phyloP scores from a whole-genome alignment of 345 rosid genomes.

The Camelina laxa region DNA sequence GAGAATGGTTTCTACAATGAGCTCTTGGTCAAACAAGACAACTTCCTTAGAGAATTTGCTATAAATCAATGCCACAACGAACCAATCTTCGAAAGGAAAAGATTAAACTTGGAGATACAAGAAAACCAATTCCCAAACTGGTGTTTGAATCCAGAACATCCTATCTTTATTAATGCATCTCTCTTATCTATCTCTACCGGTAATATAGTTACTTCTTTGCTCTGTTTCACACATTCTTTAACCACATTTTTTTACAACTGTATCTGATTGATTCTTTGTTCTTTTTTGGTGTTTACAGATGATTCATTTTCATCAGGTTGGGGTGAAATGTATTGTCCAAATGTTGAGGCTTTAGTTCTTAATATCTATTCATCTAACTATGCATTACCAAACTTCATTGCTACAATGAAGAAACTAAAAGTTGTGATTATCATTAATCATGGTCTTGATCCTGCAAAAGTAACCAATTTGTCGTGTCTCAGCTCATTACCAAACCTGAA shows the following conservation, averaged over 20 bases:
- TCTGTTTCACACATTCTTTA: conserved; percentile 8
- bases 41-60: conserved; percentile 54
- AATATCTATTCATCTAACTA: conserved; percentile 50
- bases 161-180: conserved; percentile 37
- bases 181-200: conserved; percentile 58
- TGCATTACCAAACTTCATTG: conserved; percentile 55
- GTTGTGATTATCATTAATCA: conserved; percentile 52
- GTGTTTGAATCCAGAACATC: conserved; percentile 40
- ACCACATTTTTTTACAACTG: conserved; percentile 4
- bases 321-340: conserved; percentile 51
- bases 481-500: conserved; percentile 48
- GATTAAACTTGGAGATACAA: conserved; percentile 48
- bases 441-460: conserved; percentile 45
- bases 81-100: conserved; percentile 34
- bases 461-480: conserved; percentile 49
- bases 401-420: conserved; percentile 51
- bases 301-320: conserved; percentile 52
- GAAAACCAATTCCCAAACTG: conserved; percentile 49
- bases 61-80: conserved; percentile 40
- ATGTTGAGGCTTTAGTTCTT: conserved; percentile 55
- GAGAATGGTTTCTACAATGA: not conserved
- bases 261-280: not conserved
- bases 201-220: conserved; percentile 13
- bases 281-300: conserved; percentile 41
- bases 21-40: conserved; percentile 55